Evolutionary conservation across 2,329 filamentous ascomycete genomes (phyloP).

Genomic region (Pseudogymnoascus sp.): DNA sequence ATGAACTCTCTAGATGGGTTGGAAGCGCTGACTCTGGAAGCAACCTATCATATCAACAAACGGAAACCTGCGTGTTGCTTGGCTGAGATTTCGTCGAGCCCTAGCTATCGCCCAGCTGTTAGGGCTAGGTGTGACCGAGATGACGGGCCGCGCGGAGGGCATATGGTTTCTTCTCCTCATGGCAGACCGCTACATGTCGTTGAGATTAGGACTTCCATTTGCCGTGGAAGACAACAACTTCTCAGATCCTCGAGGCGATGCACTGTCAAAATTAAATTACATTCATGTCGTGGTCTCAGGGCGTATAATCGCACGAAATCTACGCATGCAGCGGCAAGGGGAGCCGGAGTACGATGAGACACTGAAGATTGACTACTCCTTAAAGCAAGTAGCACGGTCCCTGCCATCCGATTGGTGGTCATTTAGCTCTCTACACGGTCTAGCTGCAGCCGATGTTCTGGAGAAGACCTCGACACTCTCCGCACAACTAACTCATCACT

Average conservation of each 20-base stretch:
- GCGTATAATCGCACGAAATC: background rate
- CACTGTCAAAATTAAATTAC: slow-evolving; percentile 10
- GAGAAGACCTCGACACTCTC: slow-evolving; percentile 18
- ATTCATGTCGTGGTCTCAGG: background rate
- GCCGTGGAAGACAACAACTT: background rate
- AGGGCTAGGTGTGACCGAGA: background rate
- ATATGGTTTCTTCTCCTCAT: slow-evolving; percentile 12
- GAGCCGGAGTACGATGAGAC: slow-evolving; percentile 15
- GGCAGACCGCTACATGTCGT: background rate
- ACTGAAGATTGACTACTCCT: slow-evolving; percentile 17
- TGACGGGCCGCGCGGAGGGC: background rate
- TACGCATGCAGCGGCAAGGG: background rate
- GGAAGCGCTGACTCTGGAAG: slow-evolving; percentile 10
- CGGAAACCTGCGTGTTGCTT: slow-evolving; percentile 1
- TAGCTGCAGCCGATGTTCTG: background rate
- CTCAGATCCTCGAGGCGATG: background rate
- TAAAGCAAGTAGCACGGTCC: slow-evolving; percentile 18
- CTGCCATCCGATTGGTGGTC: slow-evolving; percentile 16
- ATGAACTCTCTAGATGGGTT: slow-evolving; percentile 11
- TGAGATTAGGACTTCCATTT: background rate
- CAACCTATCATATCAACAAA: slow-evolving; percentile 8
- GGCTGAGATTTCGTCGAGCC: slow-evolving; percentile 4
- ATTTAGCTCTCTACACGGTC: background rate
- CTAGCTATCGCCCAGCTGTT: background rate
- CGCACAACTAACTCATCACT: slow-evolving; percentile 23